Conservation (phyloP, 805 yeast species). For the Yamadazyma phyllophila region DNA sequence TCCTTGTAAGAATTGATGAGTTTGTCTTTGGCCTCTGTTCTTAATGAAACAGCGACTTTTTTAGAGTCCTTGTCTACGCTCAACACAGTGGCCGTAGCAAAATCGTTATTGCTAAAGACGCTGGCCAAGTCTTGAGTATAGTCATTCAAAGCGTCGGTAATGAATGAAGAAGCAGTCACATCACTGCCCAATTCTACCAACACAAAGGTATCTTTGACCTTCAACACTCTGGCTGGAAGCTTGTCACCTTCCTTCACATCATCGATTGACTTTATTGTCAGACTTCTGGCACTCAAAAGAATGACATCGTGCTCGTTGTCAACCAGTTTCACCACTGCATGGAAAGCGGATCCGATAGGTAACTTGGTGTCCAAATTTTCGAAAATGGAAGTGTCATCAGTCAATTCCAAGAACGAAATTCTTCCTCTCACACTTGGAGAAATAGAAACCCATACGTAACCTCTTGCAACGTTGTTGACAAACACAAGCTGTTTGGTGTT, state of each 20-base stretch:
- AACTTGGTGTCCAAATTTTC: conserved; percentile 52
- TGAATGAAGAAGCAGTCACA: conserved; percentile 61
- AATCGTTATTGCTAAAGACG: conserved; percentile 49
- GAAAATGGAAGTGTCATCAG: conserved; percentile 50
- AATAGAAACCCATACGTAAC: conserved; percentile 64
- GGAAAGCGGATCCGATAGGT: conserved; percentile 72
- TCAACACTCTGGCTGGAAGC: conserved; percentile 62
- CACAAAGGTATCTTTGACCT: conserved; percentile 57
- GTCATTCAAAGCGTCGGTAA: conserved; percentile 76
- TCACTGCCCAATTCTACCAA: conserved; percentile 67
- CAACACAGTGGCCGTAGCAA: conserved; percentile 55
- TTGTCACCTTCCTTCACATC: conserved; percentile 55
- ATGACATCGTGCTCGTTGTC: conserved; percentile 55
- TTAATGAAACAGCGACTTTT: conserved; percentile 62
- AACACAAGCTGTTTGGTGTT: conserved; percentile 58
- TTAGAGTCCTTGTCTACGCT: conserved; percentile 47
- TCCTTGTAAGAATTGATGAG: conserved; percentile 49
- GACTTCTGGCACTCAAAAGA: conserved; percentile 48
- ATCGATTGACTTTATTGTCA: conserved; percentile 37
- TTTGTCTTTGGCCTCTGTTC: conserved; percentile 53
- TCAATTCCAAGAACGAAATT: conserved; percentile 61
- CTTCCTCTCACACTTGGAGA: conserved; percentile 69
- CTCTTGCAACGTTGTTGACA: conserved; percentile 62
- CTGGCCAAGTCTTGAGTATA: conserved; percentile 53
- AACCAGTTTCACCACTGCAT: conserved; percentile 51